phyloP scores from a whole-genome alignment of 1,284 basidiomycete genomes.

The Ganoderma boninense region DNA sequence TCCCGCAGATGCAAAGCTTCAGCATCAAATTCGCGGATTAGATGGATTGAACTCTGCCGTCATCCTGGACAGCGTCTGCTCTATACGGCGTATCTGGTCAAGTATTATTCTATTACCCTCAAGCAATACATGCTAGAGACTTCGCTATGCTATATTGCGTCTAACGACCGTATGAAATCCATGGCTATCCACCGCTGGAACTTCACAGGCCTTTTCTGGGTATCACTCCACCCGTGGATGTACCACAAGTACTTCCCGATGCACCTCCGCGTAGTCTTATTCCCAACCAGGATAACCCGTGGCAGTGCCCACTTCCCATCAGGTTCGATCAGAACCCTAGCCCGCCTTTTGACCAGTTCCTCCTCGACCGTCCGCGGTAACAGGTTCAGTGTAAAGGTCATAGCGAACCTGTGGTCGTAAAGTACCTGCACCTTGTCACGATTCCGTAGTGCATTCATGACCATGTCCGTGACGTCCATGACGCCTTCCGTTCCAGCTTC shows the following conservation, averaged over 20 bases:
- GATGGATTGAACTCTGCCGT: not conserved
- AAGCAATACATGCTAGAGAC: not conserved
- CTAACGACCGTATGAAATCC: constrained; percentile 55
- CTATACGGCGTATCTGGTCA: not conserved
- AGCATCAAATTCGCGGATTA: constrained; percentile 84
- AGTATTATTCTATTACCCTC: not conserved
- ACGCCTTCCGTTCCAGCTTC: constrained; percentile 7
- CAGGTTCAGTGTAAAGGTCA: constrained; percentile 52
- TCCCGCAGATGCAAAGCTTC: constrained; percentile 74
- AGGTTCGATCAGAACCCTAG: constrained; percentile 46
- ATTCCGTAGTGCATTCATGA: constrained; percentile 10
- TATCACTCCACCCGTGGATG: constrained; percentile 14
- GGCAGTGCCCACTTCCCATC: constrained; percentile 58
- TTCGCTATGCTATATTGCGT: constrained; percentile 42
- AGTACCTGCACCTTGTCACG: constrained; percentile 41
- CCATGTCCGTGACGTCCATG: constrained; percentile 23
- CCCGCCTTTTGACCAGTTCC: constrained; percentile 12
- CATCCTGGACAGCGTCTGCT: no score
- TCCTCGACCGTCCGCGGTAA: constrained; percentile 45
- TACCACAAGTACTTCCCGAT: constrained; percentile 24
- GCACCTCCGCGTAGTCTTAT: constrained; percentile 13
- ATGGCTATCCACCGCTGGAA: constrained; percentile 53
- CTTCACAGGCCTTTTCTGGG: not conserved
- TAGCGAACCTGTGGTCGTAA: constrained; percentile 66
- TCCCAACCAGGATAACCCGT: constrained; percentile 45